Percentiles rank a stretch among this genome's conserved stretches.
Evolutionary conservation across 2,329 filamentous ascomycete species (phyloP).

Genomic region (Penicillium corylophilum): DNA sequence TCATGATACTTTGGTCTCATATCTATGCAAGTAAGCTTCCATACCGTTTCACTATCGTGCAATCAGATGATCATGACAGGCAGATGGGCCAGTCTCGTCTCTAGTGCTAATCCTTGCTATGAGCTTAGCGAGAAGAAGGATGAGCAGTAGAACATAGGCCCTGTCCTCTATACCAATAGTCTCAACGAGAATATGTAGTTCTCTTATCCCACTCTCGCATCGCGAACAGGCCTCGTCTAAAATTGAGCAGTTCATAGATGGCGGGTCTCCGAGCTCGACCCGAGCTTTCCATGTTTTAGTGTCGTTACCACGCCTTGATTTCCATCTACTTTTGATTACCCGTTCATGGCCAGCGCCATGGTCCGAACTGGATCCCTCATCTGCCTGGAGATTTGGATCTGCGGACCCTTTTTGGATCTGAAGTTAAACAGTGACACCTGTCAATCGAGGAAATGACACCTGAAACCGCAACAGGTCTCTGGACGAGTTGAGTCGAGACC

Average conservation of each 20-base stretch:
- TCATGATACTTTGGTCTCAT: no score
- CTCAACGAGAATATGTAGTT: background rate
- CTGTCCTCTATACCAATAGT: background rate
- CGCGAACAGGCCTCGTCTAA: background rate
- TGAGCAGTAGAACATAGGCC: no score
- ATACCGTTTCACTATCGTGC: no score
- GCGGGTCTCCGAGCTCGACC: background rate
- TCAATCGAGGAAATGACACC: background rate
- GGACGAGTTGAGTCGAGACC: background rate
- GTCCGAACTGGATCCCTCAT: background rate
- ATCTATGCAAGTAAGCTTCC: no score
- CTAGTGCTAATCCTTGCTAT: no score
- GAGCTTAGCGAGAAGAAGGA: no score
- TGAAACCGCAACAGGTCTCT: background rate
- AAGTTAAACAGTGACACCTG: background rate
- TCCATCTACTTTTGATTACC: background rate
- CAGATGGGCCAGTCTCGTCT: no score
- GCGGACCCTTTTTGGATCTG: background rate
- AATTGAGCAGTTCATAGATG: background rate
- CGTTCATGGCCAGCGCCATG: background rate
- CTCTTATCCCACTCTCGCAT: background rate
- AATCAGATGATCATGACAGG: no score
- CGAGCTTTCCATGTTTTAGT: background rate
- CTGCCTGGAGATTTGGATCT: background rate
- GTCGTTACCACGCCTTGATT: background rate